A percentile compares a stretch with the other conserved stretches of the same genome.
Evolutionary conservation across 805 yeast species (phyloP).

Genomic region (Zygosaccharomyces gambellarensis): DNA sequence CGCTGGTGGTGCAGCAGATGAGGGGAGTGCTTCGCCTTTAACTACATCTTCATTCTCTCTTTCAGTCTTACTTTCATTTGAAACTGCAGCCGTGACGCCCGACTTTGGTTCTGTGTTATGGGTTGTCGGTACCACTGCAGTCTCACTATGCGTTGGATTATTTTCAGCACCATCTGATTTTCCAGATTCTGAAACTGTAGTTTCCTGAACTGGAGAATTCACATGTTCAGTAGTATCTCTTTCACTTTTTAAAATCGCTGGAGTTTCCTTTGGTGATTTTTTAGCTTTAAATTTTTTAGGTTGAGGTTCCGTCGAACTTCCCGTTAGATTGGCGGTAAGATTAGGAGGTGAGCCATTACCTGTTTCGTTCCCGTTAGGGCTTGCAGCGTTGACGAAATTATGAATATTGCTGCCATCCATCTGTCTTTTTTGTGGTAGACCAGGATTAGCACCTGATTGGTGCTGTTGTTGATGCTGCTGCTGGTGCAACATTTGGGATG

Average conservation of each 20-base stretch:
- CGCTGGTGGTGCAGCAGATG: background rate
- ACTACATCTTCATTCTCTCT: background rate
- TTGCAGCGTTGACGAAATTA: constrained; percentile 30
- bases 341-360: background rate
- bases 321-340: background rate
- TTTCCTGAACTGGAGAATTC: background rate
- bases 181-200: background rate
- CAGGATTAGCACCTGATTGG: constrained; percentile 10
- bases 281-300: constrained; percentile 16
- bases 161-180: constrained; percentile 1
- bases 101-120: background rate
- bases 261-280: constrained; percentile 11
- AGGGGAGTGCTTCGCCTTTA: background rate
- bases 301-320: constrained; percentile 17
- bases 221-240: background rate
- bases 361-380: constrained; percentile 6
- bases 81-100: background rate
- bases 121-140: background rate
- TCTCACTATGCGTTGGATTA: background rate
- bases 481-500: constrained; percentile 13
- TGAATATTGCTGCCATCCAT: constrained; percentile 27
- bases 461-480: background rate
- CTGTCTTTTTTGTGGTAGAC: constrained; percentile 29
- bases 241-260: constrained; percentile 8
- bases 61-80: background rate